Percentiles rank a stretch among this genome's conserved stretches.
phyloP scores from a whole-genome alignment of 2,329 filamentous ascomycete species.

The Hypoxylon sp. region DNA sequence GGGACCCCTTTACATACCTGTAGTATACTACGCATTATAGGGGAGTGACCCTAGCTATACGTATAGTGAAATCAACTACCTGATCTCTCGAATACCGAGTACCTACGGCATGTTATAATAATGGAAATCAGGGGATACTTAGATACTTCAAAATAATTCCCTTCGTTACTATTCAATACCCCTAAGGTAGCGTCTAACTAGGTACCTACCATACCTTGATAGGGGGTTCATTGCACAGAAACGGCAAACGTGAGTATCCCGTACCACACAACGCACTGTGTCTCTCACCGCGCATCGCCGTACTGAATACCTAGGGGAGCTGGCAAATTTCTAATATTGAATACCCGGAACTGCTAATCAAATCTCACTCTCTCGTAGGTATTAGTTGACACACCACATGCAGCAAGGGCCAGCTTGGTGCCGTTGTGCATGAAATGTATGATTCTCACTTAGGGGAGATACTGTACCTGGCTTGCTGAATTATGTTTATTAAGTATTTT shows the following conservation, averaged over 20 bases:
- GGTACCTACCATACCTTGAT: too few species aligned
- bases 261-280: not conserved
- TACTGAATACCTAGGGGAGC: not conserved
- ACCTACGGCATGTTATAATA: too few species aligned
- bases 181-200: not conserved
- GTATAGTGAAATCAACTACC: too few species aligned
- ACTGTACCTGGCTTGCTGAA: not conserved
- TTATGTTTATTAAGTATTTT: not conserved
- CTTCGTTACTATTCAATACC: not conserved
- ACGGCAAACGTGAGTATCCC: not conserved
- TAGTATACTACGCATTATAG: too few species aligned
- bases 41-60: too few species aligned
- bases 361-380: not conserved
- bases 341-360: not conserved
- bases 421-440: not conserved
- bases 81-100: too few species aligned
- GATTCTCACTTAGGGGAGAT: not conserved
- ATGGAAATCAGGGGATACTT: not conserved
- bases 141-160: not conserved
- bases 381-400: not conserved
- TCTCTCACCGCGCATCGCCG: not conserved
- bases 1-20: too few species aligned
- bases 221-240: not conserved
- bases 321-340: not conserved
- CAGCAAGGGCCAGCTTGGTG: not conserved